These are phyloP conservation scores for Cutaneotrichosporon curvatum DNA, from an alignment of 1,284 basidiomycete genomes.

Conservation along the genomic window DNA sequence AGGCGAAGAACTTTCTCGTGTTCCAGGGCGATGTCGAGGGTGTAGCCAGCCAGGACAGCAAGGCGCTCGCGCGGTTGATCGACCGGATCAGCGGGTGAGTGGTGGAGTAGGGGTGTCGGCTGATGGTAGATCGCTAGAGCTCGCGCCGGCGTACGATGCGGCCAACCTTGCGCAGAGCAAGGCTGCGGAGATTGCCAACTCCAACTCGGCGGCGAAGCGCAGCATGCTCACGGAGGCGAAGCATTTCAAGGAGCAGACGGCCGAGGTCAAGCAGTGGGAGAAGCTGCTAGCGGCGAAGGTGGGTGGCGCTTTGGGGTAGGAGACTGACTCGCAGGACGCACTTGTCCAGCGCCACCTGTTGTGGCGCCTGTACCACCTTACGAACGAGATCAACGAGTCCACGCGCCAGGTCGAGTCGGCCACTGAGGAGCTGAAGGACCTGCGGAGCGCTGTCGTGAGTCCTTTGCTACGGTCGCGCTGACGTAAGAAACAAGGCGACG, in stretches of 20 bases:
- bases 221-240: constrained; percentile 93
- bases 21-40: constrained; percentile 99
- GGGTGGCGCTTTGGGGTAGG: constrained; percentile 22
- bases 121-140: constrained; percentile 60
- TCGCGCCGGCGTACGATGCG: constrained; percentile 80
- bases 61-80: constrained; percentile 80
- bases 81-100: constrained; percentile 83
- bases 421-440: constrained; percentile 60
- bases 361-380: constrained; percentile 86
- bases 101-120: background rate
- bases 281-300: constrained; percentile 65
- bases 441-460: constrained; percentile 59
- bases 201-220: constrained; percentile 86
- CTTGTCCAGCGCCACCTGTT: constrained; percentile 73
- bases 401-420: constrained; percentile 62
- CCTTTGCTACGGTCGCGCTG: background rate
- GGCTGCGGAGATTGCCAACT: constrained; percentile 86
- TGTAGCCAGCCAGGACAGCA: constrained; percentile 88
- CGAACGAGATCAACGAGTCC: constrained; percentile 67
- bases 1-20: constrained; percentile 99
- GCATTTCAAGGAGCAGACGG: constrained; percentile 95
- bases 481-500: constrained; percentile 45
- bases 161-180: constrained; percentile 80
- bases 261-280: constrained; percentile 85
- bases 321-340: constrained; percentile 62